A percentile compares a stretch with the other conserved stretches of the same genome.
Evolutionary conservation across 2,329 filamentous ascomycete genomes (phyloP).

Genomic region (Cordyceps farinosa): DNA sequence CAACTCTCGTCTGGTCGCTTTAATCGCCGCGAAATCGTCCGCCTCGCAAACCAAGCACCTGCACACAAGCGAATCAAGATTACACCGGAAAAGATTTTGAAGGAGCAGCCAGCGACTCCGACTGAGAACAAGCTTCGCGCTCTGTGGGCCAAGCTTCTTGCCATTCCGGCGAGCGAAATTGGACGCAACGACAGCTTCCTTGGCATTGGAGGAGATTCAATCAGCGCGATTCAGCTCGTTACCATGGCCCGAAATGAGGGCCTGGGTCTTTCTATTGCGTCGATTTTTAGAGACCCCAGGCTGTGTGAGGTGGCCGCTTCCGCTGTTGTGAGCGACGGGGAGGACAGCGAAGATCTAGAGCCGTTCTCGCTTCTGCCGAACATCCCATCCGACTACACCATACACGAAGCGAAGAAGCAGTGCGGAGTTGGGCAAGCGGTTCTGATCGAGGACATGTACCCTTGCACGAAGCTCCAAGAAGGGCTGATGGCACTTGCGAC

Average conservation of each 20-base stretch:
- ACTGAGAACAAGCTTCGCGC: conserved; percentile 19
- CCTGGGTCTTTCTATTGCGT: conserved; percentile 13
- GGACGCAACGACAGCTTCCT: conserved; percentile 17
- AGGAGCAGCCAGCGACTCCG: background rate
- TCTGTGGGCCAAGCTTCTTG: conserved; percentile 19
- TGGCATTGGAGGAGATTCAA: conserved; percentile 21
- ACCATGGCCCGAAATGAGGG: conserved; percentile 4
- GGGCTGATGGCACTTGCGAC: conserved; percentile 33
- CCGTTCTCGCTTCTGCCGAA: background rate
- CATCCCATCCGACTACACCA: background rate
- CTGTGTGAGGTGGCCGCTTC: conserved; percentile 10
- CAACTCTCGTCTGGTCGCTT: background rate
- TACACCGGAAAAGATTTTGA: background rate
- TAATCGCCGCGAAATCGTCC: background rate
- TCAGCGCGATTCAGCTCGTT: conserved; percentile 20
- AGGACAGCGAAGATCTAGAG: background rate
- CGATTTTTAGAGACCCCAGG: conserved; percentile 19
- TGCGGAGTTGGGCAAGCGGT: background rate
- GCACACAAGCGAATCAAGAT: background rate
- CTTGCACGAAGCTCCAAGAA: conserved; percentile 21
- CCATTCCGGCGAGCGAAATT: conserved; percentile 4
- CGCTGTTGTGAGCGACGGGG: background rate
- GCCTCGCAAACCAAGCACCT: background rate
- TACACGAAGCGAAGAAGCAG: background rate
- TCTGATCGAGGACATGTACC: conserved; percentile 18